Conservation (phyloP, 2,329 filamentous ascomycete genomes). For the Clarireedia hainanense region DNA sequence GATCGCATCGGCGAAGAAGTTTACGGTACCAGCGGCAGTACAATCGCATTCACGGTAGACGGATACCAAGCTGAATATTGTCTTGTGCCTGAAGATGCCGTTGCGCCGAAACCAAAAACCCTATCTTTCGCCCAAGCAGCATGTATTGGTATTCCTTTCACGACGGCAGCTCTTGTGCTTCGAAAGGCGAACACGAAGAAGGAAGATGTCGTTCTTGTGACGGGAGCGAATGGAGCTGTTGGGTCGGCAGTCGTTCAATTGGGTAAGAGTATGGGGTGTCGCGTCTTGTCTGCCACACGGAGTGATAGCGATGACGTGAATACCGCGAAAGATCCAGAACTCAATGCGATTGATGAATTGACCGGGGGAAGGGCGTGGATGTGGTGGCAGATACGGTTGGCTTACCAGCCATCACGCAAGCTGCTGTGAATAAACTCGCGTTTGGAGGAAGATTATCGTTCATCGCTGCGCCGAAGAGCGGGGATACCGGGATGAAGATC, state of each 20-base stretch:
- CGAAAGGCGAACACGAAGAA: constrained; percentile 9
- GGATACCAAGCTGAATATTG: constrained; percentile 22
- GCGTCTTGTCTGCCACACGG: constrained; percentile 15
- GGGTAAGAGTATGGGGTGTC: constrained; percentile 14
- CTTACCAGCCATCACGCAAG: constrained; percentile 15
- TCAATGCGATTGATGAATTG: constrained; percentile 13
- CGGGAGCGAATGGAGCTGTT: constrained; percentile 22
- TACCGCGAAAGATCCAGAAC: constrained; percentile 17
- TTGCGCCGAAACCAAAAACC: constrained; percentile 17
- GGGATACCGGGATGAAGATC: constrained; percentile 15
- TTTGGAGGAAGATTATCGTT: constrained; percentile 18
- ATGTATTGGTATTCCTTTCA: constrained; percentile 21
- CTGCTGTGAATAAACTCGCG: constrained; percentile 16
- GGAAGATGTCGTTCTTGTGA: constrained; percentile 18
- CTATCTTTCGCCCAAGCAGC: constrained; percentile 20
- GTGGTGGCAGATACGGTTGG: constrained; percentile 25
- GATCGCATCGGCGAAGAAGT: constrained; percentile 15
- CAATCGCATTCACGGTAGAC: constrained; percentile 18
- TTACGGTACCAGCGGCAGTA: constrained; percentile 22
- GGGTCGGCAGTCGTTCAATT: constrained; percentile 21
- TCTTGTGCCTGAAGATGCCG: constrained; percentile 15
- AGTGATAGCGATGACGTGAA: constrained; percentile 19
- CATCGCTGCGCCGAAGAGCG: constrained; percentile 20
- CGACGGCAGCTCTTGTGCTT: constrained; percentile 17
- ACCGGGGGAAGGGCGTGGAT: constrained; percentile 20